phyloP scores from a whole-genome alignment of 139 green algal genomes.

The Raphidocelis subcapitata region DNA sequence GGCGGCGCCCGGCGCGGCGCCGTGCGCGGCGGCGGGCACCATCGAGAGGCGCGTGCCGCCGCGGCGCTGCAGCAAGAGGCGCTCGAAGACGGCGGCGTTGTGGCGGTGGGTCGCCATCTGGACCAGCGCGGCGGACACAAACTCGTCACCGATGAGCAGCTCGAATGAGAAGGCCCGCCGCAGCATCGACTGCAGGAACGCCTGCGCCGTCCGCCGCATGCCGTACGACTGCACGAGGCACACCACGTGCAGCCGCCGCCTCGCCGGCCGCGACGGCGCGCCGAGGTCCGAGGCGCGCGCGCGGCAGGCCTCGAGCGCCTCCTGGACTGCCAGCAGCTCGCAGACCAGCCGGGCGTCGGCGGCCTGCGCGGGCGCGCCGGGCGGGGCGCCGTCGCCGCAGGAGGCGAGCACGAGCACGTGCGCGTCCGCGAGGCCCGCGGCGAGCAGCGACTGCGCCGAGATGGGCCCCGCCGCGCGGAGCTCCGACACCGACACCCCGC shows the following conservation, averaged over 20 bases:
- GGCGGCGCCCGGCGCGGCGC: background rate
- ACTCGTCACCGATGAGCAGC: slow-evolving; percentile 22
- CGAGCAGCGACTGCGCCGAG: background rate
- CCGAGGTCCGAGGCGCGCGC: too few relatives aligned
- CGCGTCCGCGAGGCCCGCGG: slow-evolving; percentile 2
- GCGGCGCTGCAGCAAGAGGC: slow-evolving; percentile 11
- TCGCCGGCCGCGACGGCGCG: too few relatives aligned
- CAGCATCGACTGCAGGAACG: slow-evolving; percentile 17
- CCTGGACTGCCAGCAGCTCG: slow-evolving; percentile 15
- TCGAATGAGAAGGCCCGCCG: slow-evolving; percentile 16
- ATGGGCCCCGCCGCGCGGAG: background rate
- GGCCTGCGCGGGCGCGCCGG: background rate
- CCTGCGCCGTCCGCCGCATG: slow-evolving; percentile 14
- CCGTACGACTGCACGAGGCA: slow-evolving; percentile 21
- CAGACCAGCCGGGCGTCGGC: slow-evolving; percentile 13
- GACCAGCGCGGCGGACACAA: slow-evolving; percentile 16
- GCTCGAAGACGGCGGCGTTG: slow-evolving; percentile 9
- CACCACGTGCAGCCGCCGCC: slow-evolving; percentile 25
- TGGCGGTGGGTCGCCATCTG: slow-evolving; percentile 13
- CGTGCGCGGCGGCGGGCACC: background rate
- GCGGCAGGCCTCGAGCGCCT: slow-evolving; percentile 7
- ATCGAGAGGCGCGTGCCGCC: slow-evolving; percentile 8
- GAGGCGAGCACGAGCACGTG: slow-evolving; percentile 7
- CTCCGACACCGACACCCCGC: background rate
- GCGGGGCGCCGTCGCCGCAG: too few relatives aligned